These are phyloP conservation scores for Colletotrichum spaethianum DNA, from an alignment of 2,329 filamentous ascomycete species.

Conservation along the genomic window DNA sequence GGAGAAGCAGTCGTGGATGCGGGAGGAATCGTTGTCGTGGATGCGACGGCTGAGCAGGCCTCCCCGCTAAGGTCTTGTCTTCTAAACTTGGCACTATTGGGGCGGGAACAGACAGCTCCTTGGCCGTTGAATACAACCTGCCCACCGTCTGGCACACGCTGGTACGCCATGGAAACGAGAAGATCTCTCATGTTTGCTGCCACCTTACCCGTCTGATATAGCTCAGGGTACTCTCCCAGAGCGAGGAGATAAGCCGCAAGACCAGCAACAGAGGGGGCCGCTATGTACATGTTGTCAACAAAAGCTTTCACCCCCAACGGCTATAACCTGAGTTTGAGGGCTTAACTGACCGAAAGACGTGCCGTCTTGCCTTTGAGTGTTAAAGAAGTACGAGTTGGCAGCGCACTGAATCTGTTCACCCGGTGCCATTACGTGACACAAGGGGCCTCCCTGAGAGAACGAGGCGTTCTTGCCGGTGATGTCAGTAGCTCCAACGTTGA, in stretches of 20 bases:
- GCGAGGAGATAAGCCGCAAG: constrained; percentile 14
- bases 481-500: constrained; percentile 15
- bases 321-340: no score
- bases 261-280: constrained; percentile 3
- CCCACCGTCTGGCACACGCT: not conserved
- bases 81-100: no score
- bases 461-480: constrained; percentile 10
- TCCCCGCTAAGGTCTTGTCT: no score
- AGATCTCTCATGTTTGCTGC: constrained; percentile 12
- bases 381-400: not conserved
- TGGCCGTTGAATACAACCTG: constrained; percentile 10
- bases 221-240: not conserved
- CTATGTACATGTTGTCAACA: no score
- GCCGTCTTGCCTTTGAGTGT: not conserved
- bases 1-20: not conserved
- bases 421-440: constrained; percentile 17
- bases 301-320: no score
- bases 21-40: no score
- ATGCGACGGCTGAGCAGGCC: no score
- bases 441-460: constrained; percentile 9
- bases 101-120: constrained; percentile 10
- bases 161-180: constrained; percentile 15
- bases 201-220: constrained; percentile 3
- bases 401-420: not conserved
- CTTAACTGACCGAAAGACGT: constrained; percentile 10